Evolutionary conservation across 352 stramenopile species (phyloP).

Genomic region (Pythium aquatile): DNA sequence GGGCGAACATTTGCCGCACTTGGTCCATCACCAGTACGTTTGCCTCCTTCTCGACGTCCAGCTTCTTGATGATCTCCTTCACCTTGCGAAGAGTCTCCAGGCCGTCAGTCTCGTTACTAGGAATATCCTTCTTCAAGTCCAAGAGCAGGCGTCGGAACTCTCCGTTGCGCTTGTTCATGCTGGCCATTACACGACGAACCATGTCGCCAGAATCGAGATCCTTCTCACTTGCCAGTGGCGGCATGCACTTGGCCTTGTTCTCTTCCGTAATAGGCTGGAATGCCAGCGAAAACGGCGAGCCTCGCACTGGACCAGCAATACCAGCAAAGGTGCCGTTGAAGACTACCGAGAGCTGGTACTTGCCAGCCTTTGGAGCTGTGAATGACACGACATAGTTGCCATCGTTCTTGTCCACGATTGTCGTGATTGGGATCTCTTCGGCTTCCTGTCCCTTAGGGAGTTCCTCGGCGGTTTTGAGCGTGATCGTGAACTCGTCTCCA

Average conservation of each 20-base stretch:
- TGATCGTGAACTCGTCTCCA: slow-evolving; percentile 93
- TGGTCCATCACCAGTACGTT: slow-evolving; percentile 80
- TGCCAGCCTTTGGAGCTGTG: slow-evolving; percentile 68
- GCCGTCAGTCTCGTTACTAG: slow-evolving; percentile 70
- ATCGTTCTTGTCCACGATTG: slow-evolving; percentile 89
- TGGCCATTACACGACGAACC: slow-evolving; percentile 68
- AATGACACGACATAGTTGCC: slow-evolving; percentile 95
- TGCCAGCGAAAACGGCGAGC: slow-evolving; percentile 85
- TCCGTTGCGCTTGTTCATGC: slow-evolving; percentile 84
- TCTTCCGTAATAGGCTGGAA: slow-evolving; percentile 58
- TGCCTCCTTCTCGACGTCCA: slow-evolving; percentile 62
- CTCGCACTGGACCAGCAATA: slow-evolving; percentile 90
- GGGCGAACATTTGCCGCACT: slow-evolving; percentile 72
- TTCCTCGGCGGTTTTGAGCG: slow-evolving; percentile 42
- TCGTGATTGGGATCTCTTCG: slow-evolving; percentile 32
- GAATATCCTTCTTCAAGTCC: slow-evolving; percentile 82
- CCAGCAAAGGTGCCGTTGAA: slow-evolving; percentile 94
- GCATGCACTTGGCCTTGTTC: slow-evolving; percentile 77
- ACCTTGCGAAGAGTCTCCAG: slow-evolving; percentile 79
- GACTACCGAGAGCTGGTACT: slow-evolving; percentile 86
- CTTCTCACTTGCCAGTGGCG: slow-evolving; percentile 60
- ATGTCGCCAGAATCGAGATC: slow-evolving; percentile 75
- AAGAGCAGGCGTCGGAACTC: slow-evolving; percentile 79
- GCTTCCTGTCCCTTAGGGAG: slow-evolving; percentile 39
- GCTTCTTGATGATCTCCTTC: slow-evolving; percentile 83